Evolutionary conservation across 2,329 filamentous ascomycete genomes (phyloP).

Genomic region (Verticillium alfalfae): DNA sequence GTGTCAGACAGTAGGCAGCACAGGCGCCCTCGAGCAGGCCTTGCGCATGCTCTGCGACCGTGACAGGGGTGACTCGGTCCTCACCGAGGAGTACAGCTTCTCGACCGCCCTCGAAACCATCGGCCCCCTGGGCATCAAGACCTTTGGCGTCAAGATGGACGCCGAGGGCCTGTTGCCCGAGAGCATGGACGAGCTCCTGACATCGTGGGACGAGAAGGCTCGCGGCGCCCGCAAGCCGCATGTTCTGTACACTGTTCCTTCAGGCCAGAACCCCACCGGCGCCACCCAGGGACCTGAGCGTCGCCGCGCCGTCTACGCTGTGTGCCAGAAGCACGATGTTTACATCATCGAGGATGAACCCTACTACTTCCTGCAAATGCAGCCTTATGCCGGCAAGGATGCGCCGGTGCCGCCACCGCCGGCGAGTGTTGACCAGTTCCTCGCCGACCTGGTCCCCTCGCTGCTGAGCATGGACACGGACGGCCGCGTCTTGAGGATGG

Average conservation of each 20-base stretch:
- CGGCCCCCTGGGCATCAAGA: slow-evolving; percentile 44
- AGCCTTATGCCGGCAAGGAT: slow-evolving; percentile 50
- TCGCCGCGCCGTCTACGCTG: slow-evolving; percentile 66
- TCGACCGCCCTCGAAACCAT: slow-evolving; percentile 61
- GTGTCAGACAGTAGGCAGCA: slow-evolving; percentile 79
- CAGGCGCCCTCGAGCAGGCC: slow-evolving; percentile 76
- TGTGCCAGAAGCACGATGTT: slow-evolving; percentile 79
- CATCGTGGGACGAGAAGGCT: slow-evolving; percentile 39
- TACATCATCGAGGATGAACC: slow-evolving; percentile 90
- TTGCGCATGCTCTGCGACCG: slow-evolving; percentile 73
- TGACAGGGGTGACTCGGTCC: slow-evolving; percentile 66
- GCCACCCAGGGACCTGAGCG: slow-evolving; percentile 68
- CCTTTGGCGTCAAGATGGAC: slow-evolving; percentile 47
- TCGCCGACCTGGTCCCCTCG: slow-evolving; percentile 67
- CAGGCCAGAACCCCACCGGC: slow-evolving; percentile 87
- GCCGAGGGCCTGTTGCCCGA: slow-evolving; percentile 47
- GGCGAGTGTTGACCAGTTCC: slow-evolving; percentile 63
- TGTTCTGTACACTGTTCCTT: slow-evolving; percentile 57
- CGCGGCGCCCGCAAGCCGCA: slow-evolving; percentile 45
- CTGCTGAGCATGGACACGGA: slow-evolving; percentile 77
- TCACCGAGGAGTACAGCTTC: slow-evolving; percentile 92
- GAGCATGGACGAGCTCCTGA: slow-evolving; percentile 44
- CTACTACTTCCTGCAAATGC: slow-evolving; percentile 91
- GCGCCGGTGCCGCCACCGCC: slow-evolving; percentile 42
- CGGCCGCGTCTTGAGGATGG: slow-evolving; percentile 82